phyloP scores from a whole-genome alignment of 139 green algal species.

The Micractinium sp. region DNA sequence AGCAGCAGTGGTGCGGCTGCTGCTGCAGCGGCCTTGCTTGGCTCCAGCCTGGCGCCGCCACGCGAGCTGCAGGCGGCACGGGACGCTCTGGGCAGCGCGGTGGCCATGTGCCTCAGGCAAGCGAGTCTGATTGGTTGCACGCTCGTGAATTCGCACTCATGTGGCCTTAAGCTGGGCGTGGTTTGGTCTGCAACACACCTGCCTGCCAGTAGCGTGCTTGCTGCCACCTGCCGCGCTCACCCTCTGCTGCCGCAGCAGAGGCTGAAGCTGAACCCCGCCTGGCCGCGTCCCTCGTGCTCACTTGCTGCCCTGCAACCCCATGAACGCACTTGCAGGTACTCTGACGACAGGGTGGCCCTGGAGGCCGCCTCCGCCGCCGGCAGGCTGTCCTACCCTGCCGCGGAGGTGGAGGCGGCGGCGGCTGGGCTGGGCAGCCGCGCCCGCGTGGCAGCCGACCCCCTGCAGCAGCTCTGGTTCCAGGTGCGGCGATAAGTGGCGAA shows the following conservation, averaged over 20 bases:
- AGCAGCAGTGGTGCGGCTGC: background rate
- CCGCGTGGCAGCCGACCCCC: slow-evolving; percentile 2
- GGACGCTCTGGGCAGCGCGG: background rate
- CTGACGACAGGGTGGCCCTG: slow-evolving; percentile 7
- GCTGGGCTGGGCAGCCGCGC: background rate
- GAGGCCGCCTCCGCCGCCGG: background rate
- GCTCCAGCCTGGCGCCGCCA: background rate
- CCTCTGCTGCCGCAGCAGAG: background rate
- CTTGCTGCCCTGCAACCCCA: background rate
- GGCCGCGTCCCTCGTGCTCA: background rate
- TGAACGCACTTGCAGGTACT: slow-evolving; percentile 14
- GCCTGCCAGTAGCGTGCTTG: background rate
- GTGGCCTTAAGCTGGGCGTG: background rate
- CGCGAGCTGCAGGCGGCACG: slow-evolving; percentile 6
- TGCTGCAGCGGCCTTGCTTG: background rate
- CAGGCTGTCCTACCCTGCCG: background rate
- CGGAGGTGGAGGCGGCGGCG: background rate
- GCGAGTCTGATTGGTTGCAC: background rate
- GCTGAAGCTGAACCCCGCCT: background rate
- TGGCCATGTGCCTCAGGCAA: slow-evolving; percentile 33
- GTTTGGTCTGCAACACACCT: background rate
- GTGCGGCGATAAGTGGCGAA: no score
- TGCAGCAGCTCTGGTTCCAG: slow-evolving; percentile 51
- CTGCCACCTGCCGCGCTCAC: background rate
- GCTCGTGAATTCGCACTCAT: no score